Percentiles rank a stretch among this genome's conserved stretches.
Conservation (phyloP, 768 basidiomycete genomes). For the Termitomyces heimii region DNA sequence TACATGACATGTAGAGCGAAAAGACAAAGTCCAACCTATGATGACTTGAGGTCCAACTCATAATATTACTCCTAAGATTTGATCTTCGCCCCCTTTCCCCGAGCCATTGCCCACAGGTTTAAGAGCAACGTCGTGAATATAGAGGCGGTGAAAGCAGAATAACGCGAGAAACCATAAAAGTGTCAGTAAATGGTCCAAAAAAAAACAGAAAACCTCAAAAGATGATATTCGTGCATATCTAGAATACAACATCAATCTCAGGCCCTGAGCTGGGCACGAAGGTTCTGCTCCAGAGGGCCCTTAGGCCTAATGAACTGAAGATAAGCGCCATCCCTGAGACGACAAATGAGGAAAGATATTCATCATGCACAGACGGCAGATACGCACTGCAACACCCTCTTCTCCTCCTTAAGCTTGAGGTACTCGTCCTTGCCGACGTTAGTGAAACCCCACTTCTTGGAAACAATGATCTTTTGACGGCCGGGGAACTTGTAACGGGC, state of each 20-base stretch:
- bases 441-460: slow-evolving; percentile 99
- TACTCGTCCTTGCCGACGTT: slow-evolving; percentile 90
- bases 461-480: slow-evolving; percentile 94
- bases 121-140: slow-evolving; percentile 74
- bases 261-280: slow-evolving; percentile 77
- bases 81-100: slow-evolving; percentile 82
- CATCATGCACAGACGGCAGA: background rate
- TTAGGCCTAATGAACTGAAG: slow-evolving; percentile 89
- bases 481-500: slow-evolving; percentile 99
- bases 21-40: background rate
- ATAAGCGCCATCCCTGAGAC: slow-evolving; percentile 83
- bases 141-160: slow-evolving; percentile 34
- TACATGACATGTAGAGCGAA: no score
- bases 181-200: background rate
- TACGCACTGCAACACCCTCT: slow-evolving; percentile 82
- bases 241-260: slow-evolving; percentile 26
- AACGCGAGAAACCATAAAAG: slow-evolving; percentile 11
- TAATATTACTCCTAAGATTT: background rate
- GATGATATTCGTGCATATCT: slow-evolving; percentile 8
- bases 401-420: slow-evolving; percentile 80
- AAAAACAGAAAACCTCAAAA: background rate
- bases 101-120: slow-evolving; percentile 49
- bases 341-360: background rate
- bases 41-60: background rate
- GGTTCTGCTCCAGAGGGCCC: slow-evolving; percentile 81